A percentile compares a stretch with the other conserved stretches of the same genome.
Conservation (phyloP, 768 basidiomycete species). For the Candolleomyces eurysporus region DNA sequence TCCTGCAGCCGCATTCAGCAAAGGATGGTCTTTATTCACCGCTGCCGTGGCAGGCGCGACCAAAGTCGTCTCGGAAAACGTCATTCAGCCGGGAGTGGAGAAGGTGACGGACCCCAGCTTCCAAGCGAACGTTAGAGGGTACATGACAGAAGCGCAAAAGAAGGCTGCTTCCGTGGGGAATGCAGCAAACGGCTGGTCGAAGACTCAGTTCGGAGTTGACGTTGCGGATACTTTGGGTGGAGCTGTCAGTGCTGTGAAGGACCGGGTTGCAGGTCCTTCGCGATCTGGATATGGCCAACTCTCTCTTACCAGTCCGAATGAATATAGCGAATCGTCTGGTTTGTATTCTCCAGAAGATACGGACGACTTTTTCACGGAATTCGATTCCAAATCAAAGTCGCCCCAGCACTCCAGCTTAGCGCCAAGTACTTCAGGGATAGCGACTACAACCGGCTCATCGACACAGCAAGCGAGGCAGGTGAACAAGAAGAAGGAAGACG, state of each 20-base stretch:
- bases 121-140: conserved; percentile 70
- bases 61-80: conserved; percentile 75
- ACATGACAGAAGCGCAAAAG: conserved; percentile 67
- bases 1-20: conserved; percentile 80
- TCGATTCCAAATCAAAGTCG: conserved; percentile 19
- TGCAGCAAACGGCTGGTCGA: conserved; percentile 76
- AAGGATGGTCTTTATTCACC: conserved; percentile 96
- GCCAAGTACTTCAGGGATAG: background rate
- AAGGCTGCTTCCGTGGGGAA: conserved; percentile 60
- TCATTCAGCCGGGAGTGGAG: conserved; percentile 89
- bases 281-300: conserved; percentile 51
- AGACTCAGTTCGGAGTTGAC: conserved; percentile 77
- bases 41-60: conserved; percentile 79
- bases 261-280: conserved; percentile 52
- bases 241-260: conserved; percentile 63
- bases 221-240: conserved; percentile 76
- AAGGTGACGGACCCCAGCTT: conserved; percentile 78
- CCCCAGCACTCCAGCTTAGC: background rate
- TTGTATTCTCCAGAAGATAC: conserved; percentile 60
- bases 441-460: conserved; percentile 5
- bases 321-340: conserved; percentile 56
- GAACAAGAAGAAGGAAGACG: conserved; percentile 45
- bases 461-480: conserved; percentile 20
- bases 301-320: conserved; percentile 32
- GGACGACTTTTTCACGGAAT: conserved; percentile 63